Conservation (phyloP, 129 eudicot genomes). For the Tagetes patula region DNA sequence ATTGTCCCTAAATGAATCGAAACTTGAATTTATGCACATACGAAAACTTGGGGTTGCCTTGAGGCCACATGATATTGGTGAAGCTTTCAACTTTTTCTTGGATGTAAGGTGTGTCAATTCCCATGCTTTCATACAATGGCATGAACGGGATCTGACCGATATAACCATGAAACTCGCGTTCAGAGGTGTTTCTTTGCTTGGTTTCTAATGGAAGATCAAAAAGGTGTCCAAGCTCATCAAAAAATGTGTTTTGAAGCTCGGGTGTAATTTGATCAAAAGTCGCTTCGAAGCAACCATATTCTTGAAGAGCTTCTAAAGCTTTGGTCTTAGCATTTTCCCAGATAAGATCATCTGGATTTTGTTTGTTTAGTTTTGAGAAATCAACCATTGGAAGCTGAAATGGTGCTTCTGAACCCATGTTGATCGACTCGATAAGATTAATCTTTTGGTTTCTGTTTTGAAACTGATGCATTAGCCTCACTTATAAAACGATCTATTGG, state of each 20-base stretch:
- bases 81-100: constrained; percentile 20
- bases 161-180: constrained; percentile 33
- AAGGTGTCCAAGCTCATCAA: constrained; percentile 28
- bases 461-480: neutral
- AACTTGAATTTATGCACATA: constrained; percentile 16
- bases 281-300: constrained; percentile 49
- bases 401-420: constrained; percentile 38
- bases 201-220: constrained; percentile 32
- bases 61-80: constrained; percentile 34
- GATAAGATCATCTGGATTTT: constrained; percentile 32
- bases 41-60: constrained; percentile 35
- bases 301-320: constrained; percentile 52
- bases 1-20: neutral
- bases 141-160: constrained; percentile 34
- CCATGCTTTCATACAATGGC: constrained; percentile 38
- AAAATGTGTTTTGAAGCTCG: constrained; percentile 35
- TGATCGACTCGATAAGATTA: neutral
- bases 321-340: constrained; percentile 55
- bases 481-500: neutral
- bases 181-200: constrained; percentile 21
- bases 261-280: constrained; percentile 25
- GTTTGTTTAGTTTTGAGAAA: constrained; percentile 25
- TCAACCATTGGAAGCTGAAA: constrained; percentile 36
- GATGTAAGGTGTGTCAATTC: constrained; percentile 27
- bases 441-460: neutral